Evolutionary conservation across 2,329 filamentous ascomycete genomes (phyloP), one percentile per base, ranked within the genome.

Genomic region (Ciborinia camelliae): DNA sequence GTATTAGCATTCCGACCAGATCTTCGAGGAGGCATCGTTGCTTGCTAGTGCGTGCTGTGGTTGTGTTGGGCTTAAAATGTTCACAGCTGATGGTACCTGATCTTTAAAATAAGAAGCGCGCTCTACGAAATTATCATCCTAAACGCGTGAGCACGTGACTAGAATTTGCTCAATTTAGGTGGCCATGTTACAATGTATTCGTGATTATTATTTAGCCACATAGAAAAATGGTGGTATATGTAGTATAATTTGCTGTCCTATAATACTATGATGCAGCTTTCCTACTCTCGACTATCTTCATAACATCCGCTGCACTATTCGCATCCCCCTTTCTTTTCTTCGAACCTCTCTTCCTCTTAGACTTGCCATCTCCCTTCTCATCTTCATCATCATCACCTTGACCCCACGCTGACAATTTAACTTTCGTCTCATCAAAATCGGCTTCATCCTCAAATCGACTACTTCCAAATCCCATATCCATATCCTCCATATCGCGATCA

Each of bases 401-500:
- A 28, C 81, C 84, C 81, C 90, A 91, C 72, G 86, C 79, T 47
- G 85, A 86, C 63, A 93, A 76, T 78, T 90, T 91, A 68, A 91
- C 79, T 70, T 84, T 86, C 51, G 80, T 81, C 74, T 78, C 79
- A 48, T 92, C 90, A 68, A 89, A 84, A 68, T 96, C 93, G 66
- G 93, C 93, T 58, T 93, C 92, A 73, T 97, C 95, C 62, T 91
- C 92, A 72, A 91, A 89, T 35, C 94, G 84, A 73, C 90, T 95
- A 26, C 88, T 91, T 41, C 95, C 95, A 73, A 99, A 98, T 66
- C 93, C 94, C 81, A 98, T 86, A 73, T 99, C 95, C 78, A 99
- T 84, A 77, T 99, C 94, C 65, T 94, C 88, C 55, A 92, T 86
- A 75, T 98, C 94, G 55, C 93, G 85, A 70, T 90, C 89, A 63